Evolutionary conservation across 352 stramenopile species (phyloP).

Genomic region (Phytophthora idaei): DNA sequence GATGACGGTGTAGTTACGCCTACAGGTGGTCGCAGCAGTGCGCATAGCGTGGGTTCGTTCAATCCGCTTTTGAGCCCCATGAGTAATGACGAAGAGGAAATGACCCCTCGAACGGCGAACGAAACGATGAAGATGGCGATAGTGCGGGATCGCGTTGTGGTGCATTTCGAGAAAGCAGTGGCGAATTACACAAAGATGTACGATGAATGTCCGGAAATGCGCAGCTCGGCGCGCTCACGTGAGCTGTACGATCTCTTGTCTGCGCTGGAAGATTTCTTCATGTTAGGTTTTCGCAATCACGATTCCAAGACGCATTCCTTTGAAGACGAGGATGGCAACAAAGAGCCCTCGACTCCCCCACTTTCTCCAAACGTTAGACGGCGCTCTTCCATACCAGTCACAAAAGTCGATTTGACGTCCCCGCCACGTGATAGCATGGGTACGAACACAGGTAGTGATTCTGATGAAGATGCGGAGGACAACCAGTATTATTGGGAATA

Average conservation of each 20-base stretch:
- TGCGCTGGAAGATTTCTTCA: constrained; percentile 70
- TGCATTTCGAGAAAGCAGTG: constrained; percentile 64
- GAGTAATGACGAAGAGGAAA: constrained; percentile 23
- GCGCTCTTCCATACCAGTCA: constrained; percentile 20
- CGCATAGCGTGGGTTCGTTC: constrained; percentile 23
- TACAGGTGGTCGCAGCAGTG: constrained; percentile 25
- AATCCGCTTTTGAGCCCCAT: constrained; percentile 31
- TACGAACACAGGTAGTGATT: constrained; percentile 26
- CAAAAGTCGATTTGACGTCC: constrained; percentile 23
- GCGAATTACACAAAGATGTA: constrained; percentile 66
- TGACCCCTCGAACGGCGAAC: constrained; percentile 5
- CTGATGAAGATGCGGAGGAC: constrained; percentile 29
- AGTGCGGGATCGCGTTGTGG: constrained; percentile 58
- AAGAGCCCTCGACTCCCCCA: constrained; percentile 30
- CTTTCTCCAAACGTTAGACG: constrained; percentile 26
- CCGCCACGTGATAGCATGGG: constrained; percentile 26
- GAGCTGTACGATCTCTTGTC: constrained; percentile 77
- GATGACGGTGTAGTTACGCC: constrained; percentile 31
- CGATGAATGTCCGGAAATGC: constrained; percentile 65
- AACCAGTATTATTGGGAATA: constrained; percentile 74
- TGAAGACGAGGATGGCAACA: constrained; percentile 30
- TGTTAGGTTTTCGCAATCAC: constrained; percentile 60
- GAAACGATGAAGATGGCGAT: constrained; percentile 25
- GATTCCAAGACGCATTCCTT: constrained; percentile 15
- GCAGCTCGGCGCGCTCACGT: constrained; percentile 59